Evolutionary conservation across 768 basidiomycete genomes (phyloP).

Genomic region (Rhodosporidiobolus odoratus): DNA sequence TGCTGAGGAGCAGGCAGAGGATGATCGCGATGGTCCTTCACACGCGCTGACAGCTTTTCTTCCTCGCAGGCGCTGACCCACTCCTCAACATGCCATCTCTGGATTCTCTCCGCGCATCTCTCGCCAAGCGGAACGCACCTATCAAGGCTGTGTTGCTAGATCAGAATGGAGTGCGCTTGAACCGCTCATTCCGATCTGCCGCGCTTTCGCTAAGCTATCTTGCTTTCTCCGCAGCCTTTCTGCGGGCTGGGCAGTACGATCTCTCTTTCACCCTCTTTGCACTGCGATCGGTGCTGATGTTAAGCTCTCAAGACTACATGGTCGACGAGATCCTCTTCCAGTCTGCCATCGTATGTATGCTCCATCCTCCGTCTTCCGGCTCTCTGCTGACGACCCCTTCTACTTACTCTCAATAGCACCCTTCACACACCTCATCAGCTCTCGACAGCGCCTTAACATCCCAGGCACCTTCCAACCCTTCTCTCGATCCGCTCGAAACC

Average conservation of each 20-base stretch:
- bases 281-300: constrained; percentile 13
- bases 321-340: constrained; percentile 45
- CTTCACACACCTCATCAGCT: constrained; percentile 24
- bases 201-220: not conserved
- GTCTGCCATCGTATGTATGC: constrained; percentile 14
- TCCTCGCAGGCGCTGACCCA: constrained; percentile 20
- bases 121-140: constrained; percentile 37
- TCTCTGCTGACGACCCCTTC: too few species aligned
- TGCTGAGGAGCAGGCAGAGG: not conserved
- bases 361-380: not conserved
- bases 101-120: constrained; percentile 9
- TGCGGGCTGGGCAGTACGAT: constrained; percentile 22
- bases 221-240: not conserved
- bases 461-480: not conserved
- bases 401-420: constrained; percentile 30
- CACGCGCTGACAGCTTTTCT: too few species aligned
- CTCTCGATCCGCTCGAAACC: constrained; percentile 11
- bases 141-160: constrained; percentile 44
- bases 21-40: too few species aligned
- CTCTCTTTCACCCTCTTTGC: not conserved
- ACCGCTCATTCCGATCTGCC: too few species aligned
- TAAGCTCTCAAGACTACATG: constrained; percentile 40
- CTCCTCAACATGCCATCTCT: constrained; percentile 39
- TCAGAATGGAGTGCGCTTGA: constrained; percentile 37
- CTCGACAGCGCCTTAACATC: not conserved